These are phyloP conservation scores for Phoma herbarum DNA, from an alignment of 2,329 filamentous ascomycete genomes.

Conservation along the genomic window DNA sequence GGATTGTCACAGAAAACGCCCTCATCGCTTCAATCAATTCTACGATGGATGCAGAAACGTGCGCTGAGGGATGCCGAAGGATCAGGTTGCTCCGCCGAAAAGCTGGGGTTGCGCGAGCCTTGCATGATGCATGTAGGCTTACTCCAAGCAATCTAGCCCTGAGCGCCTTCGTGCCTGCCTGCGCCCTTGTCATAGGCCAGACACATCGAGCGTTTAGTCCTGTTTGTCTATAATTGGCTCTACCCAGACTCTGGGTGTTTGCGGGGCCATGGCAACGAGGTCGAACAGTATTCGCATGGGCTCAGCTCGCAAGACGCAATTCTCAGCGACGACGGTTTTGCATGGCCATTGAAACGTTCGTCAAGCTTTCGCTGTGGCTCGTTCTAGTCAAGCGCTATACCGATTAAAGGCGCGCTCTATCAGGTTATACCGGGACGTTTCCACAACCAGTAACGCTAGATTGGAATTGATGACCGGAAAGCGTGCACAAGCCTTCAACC, in stretches of 20 bases:
- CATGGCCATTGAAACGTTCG: neutral
- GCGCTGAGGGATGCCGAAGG: neutral
- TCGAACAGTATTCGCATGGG: neutral
- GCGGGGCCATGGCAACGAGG: slow-evolving; percentile 6
- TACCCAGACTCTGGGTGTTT: slow-evolving; percentile 1
- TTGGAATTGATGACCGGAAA: slow-evolving; percentile 18
- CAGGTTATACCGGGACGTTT: slow-evolving; percentile 4
- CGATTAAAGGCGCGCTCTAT: slow-evolving; percentile 11
- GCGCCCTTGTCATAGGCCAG: slow-evolving; percentile 26
- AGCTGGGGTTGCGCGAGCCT: slow-evolving; percentile 21
- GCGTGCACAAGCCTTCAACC: slow-evolving; percentile 21
- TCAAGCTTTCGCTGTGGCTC: neutral
- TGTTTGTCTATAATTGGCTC: slow-evolving; percentile 9
- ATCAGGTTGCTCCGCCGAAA: slow-evolving; percentile 8
- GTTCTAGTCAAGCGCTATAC: slow-evolving; percentile 12
- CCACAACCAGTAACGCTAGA: slow-evolving; percentile 17
- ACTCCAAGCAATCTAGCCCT: slow-evolving; percentile 25
- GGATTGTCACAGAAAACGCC: neutral
- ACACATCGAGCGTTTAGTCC: slow-evolving; percentile 8
- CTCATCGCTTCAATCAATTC: neutral
- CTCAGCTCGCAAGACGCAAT: neutral
- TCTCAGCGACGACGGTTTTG: neutral
- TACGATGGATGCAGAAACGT: neutral
- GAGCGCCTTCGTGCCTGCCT: slow-evolving; percentile 23
- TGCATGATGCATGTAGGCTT: slow-evolving; percentile 18